Conservation (phyloP, 108 stramenopile genomes). For the Hondaea fermentalgiana region DNA sequence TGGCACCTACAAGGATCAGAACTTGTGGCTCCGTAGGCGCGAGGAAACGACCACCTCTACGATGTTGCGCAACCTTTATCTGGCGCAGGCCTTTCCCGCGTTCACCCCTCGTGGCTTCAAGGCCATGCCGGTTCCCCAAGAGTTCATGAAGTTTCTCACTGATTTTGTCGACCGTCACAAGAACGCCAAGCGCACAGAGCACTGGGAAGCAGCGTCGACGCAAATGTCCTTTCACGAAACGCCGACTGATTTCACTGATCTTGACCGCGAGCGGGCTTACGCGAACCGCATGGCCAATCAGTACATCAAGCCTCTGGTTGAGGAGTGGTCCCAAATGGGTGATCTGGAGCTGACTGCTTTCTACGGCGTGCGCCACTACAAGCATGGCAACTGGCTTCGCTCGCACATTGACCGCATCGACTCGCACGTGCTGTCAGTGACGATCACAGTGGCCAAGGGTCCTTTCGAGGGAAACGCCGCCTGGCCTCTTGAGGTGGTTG, state of each 20-base stretch:
- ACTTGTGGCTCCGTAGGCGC: not conserved
- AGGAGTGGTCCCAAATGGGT: not conserved
- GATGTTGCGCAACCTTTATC: not conserved
- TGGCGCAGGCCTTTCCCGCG: not conserved
- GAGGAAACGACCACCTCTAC: not conserved
- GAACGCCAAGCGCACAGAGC: not conserved
- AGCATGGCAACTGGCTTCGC: not conserved
- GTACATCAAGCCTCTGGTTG: not conserved
- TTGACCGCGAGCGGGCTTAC: not conserved
- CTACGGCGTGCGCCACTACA: not conserved
- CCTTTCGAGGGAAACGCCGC: not conserved
- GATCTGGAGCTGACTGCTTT: conserved; percentile 11
- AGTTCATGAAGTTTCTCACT: not conserved
- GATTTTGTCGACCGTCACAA: not conserved
- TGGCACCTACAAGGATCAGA: not conserved
- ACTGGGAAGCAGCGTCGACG: not conserved
- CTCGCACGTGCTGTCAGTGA: not conserved
- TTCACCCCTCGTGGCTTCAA: not conserved
- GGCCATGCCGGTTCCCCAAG: not conserved
- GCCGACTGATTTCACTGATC: not conserved
- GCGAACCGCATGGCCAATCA: not conserved
- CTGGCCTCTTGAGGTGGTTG: not conserved
- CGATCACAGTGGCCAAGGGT: not conserved
- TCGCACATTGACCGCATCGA: not conserved
- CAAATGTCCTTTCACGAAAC: not conserved